A percentile compares a stretch with the other conserved stretches of the same genome.
Evolutionary conservation across 129 eudicot species (phyloP).

Genomic region (Pseudognaphalium luteoalbum): DNA sequence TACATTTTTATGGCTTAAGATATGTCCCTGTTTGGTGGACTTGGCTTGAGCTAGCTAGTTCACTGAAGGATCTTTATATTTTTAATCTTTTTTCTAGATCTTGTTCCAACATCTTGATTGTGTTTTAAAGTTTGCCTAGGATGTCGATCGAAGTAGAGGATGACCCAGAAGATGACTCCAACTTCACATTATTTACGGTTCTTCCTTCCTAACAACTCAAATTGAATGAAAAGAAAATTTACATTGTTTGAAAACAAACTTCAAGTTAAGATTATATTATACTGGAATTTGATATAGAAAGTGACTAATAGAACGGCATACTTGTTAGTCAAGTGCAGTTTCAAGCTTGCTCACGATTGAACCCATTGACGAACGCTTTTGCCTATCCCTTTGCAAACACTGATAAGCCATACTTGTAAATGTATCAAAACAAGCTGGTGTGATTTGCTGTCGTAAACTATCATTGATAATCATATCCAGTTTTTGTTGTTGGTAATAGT

Average conservation of each 20-base stretch:
- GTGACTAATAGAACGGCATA: neutral
- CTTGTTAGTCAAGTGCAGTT: constrained; percentile 9
- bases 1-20: no score
- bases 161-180: neutral
- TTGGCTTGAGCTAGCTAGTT: no score
- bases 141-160: neutral
- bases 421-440: neutral
- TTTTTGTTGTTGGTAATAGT: neutral
- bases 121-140: no score
- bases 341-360: constrained; percentile 4
- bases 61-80: no score
- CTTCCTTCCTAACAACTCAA: neutral
- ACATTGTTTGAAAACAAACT: neutral
- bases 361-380: constrained; percentile 3
- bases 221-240: neutral
- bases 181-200: neutral
- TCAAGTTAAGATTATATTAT: neutral
- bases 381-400: constrained; percentile 6
- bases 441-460: constrained; percentile 3
- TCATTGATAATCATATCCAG: neutral
- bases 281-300: no score
- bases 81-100: no score
- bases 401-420: neutral
- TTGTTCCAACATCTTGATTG: no score
- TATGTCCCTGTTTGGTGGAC: no score